A percentile compares a stretch with the other conserved stretches of the same genome.
Conservation (phyloP, 805 yeast genomes). For the Wickerhamiella bombiphila region DNA sequence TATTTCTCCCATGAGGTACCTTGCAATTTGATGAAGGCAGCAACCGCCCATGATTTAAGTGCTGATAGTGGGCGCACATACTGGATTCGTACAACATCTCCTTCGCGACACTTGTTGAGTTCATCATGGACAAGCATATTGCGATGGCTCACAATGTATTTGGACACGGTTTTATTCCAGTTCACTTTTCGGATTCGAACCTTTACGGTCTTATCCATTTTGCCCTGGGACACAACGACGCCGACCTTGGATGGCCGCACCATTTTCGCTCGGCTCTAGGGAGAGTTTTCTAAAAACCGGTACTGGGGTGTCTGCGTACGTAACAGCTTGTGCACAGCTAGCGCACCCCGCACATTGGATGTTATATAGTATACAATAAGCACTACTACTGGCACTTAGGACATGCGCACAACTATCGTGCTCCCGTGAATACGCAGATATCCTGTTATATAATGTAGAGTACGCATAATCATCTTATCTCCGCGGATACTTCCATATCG, state of each 20-base stretch:
- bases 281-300: no score
- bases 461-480: no score
- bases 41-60: constrained; percentile 74
- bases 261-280: no score
- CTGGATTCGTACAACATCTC: constrained; percentile 89
- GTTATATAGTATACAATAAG: no score
- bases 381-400: no score
- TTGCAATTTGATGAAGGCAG: constrained; percentile 74
- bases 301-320: no score
- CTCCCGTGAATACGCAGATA: no score
- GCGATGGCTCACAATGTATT: constrained; percentile 58
- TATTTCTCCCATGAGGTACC: constrained; percentile 85
- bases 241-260: constrained; percentile 87
- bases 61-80: constrained; percentile 67
- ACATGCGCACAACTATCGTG: no score
- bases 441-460: no score
- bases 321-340: no score
- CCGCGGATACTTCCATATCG: no score
- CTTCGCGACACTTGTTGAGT: constrained; percentile 79
- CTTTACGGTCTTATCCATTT: constrained; percentile 89
- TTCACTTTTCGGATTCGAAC: constrained; percentile 71
- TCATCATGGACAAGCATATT: constrained; percentile 91
- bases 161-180: constrained; percentile 39
- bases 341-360: no score
- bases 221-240: constrained; percentile 87